Evolutionary conservation across 2,329 filamentous ascomycete species (phyloP).

Genomic region (Bretziella fagacearum): DNA sequence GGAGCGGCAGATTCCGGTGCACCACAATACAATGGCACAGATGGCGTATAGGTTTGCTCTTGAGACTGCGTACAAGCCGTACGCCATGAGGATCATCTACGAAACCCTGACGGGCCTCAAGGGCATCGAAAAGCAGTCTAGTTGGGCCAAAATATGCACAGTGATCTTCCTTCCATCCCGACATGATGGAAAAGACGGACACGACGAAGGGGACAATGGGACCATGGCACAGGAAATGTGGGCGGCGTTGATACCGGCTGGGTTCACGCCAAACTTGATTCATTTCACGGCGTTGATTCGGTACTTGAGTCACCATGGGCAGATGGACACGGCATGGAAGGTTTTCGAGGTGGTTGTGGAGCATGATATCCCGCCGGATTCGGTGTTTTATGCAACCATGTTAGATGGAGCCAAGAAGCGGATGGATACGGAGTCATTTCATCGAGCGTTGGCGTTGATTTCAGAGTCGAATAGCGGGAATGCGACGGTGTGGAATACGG

Average conservation of each 20-base stretch:
- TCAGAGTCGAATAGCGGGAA: slow-evolving; percentile 8
- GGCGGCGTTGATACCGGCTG: slow-evolving; percentile 25
- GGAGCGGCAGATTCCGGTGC: slow-evolving; percentile 20
- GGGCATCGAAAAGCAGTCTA: slow-evolving; percentile 26
- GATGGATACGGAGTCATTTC: slow-evolving; percentile 35
- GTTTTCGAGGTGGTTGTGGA: slow-evolving; percentile 46
- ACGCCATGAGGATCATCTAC: slow-evolving; percentile 14
- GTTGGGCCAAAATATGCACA: slow-evolving; percentile 35
- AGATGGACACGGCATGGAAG: slow-evolving; percentile 44
- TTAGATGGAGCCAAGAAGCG: slow-evolving; percentile 51
- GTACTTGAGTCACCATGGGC: slow-evolving; percentile 50
- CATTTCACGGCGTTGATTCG: slow-evolving; percentile 52
- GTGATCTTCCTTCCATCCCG: slow-evolving; percentile 25
- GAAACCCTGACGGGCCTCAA: slow-evolving; percentile 23
- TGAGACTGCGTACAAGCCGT: slow-evolving; percentile 14
- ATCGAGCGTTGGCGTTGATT: slow-evolving; percentile 10
- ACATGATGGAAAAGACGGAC: background rate
- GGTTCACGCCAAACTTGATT: slow-evolving; percentile 44
- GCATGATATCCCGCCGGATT: slow-evolving; percentile 44
- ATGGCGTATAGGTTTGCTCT: slow-evolving; percentile 33
- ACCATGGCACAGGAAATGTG: slow-evolving; percentile 27
- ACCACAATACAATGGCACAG: slow-evolving; percentile 30
- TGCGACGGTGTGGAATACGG: slow-evolving; percentile 23
- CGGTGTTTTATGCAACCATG: slow-evolving; percentile 49
- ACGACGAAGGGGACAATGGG: slow-evolving; percentile 20